These are phyloP conservation scores for Cladosporium cucumerinum DNA, from an alignment of 2,329 filamentous ascomycete genomes.

Conservation along the genomic window DNA sequence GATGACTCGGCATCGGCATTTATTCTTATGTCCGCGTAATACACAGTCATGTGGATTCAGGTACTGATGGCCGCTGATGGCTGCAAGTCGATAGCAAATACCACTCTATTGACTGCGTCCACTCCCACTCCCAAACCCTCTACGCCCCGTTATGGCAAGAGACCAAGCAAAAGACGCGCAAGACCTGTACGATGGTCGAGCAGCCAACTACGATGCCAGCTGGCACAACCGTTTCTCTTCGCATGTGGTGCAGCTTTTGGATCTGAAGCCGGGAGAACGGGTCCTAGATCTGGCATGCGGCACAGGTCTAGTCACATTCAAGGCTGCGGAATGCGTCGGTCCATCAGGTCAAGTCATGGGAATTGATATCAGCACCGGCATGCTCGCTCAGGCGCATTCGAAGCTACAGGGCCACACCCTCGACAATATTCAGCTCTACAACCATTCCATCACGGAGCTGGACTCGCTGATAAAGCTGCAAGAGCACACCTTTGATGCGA, in stretches of 20 bases:
- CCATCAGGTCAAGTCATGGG: slow-evolving; percentile 38
- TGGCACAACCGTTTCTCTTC: slow-evolving; percentile 41
- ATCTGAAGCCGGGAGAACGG: slow-evolving; percentile 34
- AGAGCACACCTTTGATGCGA: slow-evolving; percentile 30
- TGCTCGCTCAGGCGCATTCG: slow-evolving; percentile 38
- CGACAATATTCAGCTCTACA: slow-evolving; percentile 35
- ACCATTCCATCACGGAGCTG: slow-evolving; percentile 39
- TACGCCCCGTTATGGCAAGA: background rate
- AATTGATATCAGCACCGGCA: slow-evolving; percentile 41
- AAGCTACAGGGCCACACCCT: slow-evolving; percentile 30
- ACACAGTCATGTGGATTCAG: background rate
- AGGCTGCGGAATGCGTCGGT: slow-evolving; percentile 39
- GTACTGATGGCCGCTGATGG: background rate
- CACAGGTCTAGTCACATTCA: slow-evolving; percentile 43
- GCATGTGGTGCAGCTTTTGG: slow-evolving; percentile 34
- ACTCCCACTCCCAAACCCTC: background rate
- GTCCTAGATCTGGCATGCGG: slow-evolving; percentile 48
- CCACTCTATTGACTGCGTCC: background rate
- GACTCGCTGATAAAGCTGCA: slow-evolving; percentile 22
- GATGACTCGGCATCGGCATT: background rate
- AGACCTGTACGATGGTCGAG: slow-evolving; percentile 35
- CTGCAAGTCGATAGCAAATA: background rate
- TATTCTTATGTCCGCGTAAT: background rate
- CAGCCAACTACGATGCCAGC: slow-evolving; percentile 39
- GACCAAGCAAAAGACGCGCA: slow-evolving; percentile 21